A percentile compares a stretch with the other conserved stretches of the same genome.
Conservation (phyloP, 805 yeast species). For the Saturnispora galanensis region DNA sequence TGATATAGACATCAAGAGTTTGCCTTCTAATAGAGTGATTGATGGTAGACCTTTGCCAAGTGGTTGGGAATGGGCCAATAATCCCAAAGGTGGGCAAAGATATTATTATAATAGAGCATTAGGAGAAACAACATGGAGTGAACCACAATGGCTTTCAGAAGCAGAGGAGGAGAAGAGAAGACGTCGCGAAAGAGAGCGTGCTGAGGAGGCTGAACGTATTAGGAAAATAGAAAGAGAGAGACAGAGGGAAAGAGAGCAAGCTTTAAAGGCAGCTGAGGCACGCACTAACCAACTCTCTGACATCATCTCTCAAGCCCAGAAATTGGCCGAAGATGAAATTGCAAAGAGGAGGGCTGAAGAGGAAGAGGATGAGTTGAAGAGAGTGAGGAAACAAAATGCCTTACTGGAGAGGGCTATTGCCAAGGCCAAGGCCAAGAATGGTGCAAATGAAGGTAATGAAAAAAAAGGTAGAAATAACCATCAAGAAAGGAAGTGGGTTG, state of each 20-base stretch:
- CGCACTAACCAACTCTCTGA: conserved; percentile 18
- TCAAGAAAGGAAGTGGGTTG: conserved; percentile 30
- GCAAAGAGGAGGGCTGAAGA: conserved; percentile 6
- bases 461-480: not conserved
- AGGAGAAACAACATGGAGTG: conserved; percentile 49
- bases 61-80: conserved; percentile 58
- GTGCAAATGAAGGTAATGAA: not conserved
- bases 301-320: conserved; percentile 21
- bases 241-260: conserved; percentile 24
- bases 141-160: conserved; percentile 30
- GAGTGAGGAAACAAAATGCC: conserved; percentile 18
- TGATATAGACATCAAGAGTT: conserved; percentile 9
- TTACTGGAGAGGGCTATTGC: conserved; percentile 24
- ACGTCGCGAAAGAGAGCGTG: conserved; percentile 12
- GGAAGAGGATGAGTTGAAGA: conserved; percentile 2
- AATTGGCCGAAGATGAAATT: conserved; percentile 17
- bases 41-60: conserved; percentile 37
- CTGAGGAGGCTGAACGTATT: conserved; percentile 17
- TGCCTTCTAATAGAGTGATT: conserved; percentile 16
- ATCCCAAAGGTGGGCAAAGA: conserved; percentile 32
- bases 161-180: conserved; percentile 8
- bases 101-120: conserved; percentile 48
- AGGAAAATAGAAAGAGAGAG: conserved; percentile 29
- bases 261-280: conserved; percentile 19
- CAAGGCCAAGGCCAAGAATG: conserved; percentile 9